Conservation (phyloP, 192 early-diverging fungal genomes). For the Martensiomyces pterosporus region DNA sequence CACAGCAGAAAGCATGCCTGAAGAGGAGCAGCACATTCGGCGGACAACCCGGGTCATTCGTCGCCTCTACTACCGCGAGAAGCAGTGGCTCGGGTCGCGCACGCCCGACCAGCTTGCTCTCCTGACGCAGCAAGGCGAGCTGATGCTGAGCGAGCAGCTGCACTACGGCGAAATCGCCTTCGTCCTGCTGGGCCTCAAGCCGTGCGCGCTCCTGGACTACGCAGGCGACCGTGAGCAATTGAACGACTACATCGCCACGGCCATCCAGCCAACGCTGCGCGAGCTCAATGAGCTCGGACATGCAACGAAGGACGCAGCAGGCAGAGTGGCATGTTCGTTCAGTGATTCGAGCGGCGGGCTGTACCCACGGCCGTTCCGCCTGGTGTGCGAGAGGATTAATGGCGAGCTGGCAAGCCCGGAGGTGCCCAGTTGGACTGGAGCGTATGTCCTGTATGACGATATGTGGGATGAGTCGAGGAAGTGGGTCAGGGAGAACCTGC, state of each 20-base stretch:
- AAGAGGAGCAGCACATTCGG: constrained; percentile 28
- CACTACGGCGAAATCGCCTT: constrained; percentile 46
- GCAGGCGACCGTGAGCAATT: constrained; percentile 32
- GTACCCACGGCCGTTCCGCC: constrained; percentile 31
- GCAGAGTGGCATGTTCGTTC: no score
- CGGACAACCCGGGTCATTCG: constrained; percentile 36
- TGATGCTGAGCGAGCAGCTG: constrained; percentile 32
- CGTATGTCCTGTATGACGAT: constrained; percentile 35
- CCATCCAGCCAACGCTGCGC: constrained; percentile 26
- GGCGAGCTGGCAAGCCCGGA: constrained; percentile 27
- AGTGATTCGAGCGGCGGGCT: constrained; percentile 7
- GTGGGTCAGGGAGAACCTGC: constrained; percentile 17
- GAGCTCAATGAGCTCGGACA: constrained; percentile 34
- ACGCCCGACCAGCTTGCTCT: constrained; percentile 15
- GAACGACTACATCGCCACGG: constrained; percentile 16
- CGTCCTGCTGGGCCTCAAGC: constrained; percentile 38
- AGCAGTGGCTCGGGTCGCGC: constrained; percentile 23
- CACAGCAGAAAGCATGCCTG: constrained; percentile 1
- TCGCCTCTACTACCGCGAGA: constrained; percentile 38
- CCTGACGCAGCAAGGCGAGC: constrained; percentile 36
- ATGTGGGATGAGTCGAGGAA: constrained; percentile 22
- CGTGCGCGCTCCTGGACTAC: constrained; percentile 38
- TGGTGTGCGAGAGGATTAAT: constrained; percentile 24
- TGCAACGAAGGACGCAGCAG: background rate
- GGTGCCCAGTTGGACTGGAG: constrained; percentile 35